These are phyloP conservation scores for Saccharomyces hybrid DNA, from an alignment of 1,139 yeast species.

Conservation along the genomic window DNA sequence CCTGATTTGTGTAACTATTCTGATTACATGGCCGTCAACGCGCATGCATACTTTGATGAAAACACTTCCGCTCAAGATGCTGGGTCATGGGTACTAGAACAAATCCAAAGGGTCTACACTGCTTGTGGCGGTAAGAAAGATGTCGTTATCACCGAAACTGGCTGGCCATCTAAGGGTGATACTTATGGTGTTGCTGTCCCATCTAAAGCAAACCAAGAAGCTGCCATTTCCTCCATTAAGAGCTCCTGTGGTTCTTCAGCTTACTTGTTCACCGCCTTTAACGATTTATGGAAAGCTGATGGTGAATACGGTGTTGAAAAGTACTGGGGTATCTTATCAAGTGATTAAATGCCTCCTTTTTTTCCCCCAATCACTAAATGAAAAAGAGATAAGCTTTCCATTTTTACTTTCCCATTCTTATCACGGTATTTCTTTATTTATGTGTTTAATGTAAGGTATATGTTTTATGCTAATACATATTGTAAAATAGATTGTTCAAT, in stretches of 20 bases:
- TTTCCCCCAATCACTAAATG: not conserved
- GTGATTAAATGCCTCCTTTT: not conserved
- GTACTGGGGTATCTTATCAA: slow-evolving; percentile 55
- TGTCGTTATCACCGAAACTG: slow-evolving; percentile 65
- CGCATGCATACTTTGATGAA: slow-evolving; percentile 77
- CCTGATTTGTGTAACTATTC: slow-evolving; percentile 62
- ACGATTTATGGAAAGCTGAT: slow-evolving; percentile 70
- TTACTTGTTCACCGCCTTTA: slow-evolving; percentile 61
- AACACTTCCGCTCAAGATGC: slow-evolving; percentile 55
- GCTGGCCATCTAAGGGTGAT: slow-evolving; percentile 73
- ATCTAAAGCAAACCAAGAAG: slow-evolving; percentile 49
- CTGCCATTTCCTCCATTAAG: slow-evolving; percentile 53
- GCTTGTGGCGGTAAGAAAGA: slow-evolving; percentile 56
- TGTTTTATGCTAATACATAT: not conserved
- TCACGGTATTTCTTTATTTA: not conserved
- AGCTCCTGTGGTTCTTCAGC: slow-evolving; percentile 48
- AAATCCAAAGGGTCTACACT: slow-evolving; percentile 56
- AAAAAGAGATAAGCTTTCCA: not conserved
- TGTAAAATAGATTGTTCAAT: not conserved
- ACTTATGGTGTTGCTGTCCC: slow-evolving; percentile 63
- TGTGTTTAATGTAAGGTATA: not conserved
- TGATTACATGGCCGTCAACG: slow-evolving; percentile 74
- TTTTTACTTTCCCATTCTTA: not conserved
- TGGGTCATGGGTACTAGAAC: slow-evolving; percentile 62
- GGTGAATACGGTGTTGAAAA: slow-evolving; percentile 63